Percentiles rank a stretch among this genome's conserved stretches.
These are phyloP conservation scores for Fusarium sp. DNA, from an alignment of 2,329 filamentous ascomycete species.

Conservation along the genomic window DNA sequence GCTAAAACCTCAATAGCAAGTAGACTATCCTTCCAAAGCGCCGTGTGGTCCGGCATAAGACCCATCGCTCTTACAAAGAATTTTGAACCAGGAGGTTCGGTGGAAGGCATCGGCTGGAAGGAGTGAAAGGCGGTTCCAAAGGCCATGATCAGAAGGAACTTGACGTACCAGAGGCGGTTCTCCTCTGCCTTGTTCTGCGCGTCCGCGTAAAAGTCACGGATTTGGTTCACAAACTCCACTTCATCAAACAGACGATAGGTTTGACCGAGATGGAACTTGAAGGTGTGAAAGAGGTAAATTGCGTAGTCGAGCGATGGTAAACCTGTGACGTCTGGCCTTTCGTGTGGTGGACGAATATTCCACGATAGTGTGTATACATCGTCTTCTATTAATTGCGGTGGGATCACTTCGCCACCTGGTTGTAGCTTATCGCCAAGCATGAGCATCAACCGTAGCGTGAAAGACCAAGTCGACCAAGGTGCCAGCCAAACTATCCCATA, in stretches of 20 bases:
- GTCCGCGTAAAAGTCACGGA: conserved; percentile 45
- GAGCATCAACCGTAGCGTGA: conserved; percentile 50
- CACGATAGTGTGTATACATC: conserved; percentile 49
- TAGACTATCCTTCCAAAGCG: conserved; percentile 54
- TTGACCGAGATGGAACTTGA: conserved; percentile 56
- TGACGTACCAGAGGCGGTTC: conserved; percentile 60
- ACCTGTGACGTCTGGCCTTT: conserved; percentile 49
- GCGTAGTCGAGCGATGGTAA: conserved; percentile 53
- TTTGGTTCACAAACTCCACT: conserved; percentile 46
- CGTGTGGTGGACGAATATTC: conserved; percentile 32
- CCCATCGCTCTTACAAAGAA: conserved; percentile 53
- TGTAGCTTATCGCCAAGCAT: conserved; percentile 50
- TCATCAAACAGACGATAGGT: conserved; percentile 54
- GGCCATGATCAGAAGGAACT: conserved; percentile 63
- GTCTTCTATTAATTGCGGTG: conserved; percentile 42
- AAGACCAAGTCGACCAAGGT: conserved; percentile 53
- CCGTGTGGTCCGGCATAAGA: conserved; percentile 52
- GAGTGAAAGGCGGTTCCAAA: conserved; percentile 48
- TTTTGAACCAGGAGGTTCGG: conserved; percentile 48
- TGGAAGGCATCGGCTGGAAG: conserved; percentile 45
- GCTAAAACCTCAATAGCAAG: conserved; percentile 55
- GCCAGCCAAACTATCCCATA: conserved; percentile 47
- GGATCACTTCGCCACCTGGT: conserved; percentile 37
- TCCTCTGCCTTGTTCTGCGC: conserved; percentile 36
- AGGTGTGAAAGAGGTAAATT: conserved; percentile 51